phyloP scores from a whole-genome alignment of 306 rosid genomes.

The Purshia tridentata region DNA sequence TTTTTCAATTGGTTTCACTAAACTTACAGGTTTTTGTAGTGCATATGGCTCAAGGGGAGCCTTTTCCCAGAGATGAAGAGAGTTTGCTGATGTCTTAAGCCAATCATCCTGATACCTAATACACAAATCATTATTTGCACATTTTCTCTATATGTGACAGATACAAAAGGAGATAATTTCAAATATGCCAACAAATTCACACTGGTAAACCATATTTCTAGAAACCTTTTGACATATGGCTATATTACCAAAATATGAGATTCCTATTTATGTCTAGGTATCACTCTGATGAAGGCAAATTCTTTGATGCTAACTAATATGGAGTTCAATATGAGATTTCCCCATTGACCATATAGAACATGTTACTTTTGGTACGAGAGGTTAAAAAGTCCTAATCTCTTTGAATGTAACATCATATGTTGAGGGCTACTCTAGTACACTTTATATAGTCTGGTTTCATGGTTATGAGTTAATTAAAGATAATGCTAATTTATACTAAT shows the following conservation, averaged over 20 bases:
- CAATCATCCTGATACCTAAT: slow-evolving; percentile 98
- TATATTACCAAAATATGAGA: neutral
- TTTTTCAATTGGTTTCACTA: slow-evolving; percentile 23
- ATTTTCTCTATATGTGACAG: slow-evolving; percentile 1
- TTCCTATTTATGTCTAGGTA: neutral
- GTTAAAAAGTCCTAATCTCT: neutral
- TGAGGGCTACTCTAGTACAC: neutral
- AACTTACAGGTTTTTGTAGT: slow-evolving; percentile 79
- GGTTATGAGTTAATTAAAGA: neutral
- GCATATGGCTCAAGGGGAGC: slow-evolving; percentile 99
- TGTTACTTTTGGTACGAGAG: neutral
- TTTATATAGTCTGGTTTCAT: neutral
- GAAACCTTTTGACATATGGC: neutral
- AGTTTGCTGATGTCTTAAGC: slow-evolving; percentile 88
- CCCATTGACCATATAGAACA: too few species aligned
- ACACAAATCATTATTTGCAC: slow-evolving; percentile 18
- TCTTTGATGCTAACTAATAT: neutral
- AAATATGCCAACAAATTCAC: neutral
- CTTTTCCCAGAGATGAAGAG: slow-evolving; percentile 91
- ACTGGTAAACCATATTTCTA: neutral
- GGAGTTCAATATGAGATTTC: too few species aligned
- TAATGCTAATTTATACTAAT: neutral
- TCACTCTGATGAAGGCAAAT: neutral
- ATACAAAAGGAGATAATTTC: neutral
- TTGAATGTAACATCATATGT: neutral